Evolutionary conservation across 768 basidiomycete species (phyloP).

Genomic region (Ramaria sp.): DNA sequence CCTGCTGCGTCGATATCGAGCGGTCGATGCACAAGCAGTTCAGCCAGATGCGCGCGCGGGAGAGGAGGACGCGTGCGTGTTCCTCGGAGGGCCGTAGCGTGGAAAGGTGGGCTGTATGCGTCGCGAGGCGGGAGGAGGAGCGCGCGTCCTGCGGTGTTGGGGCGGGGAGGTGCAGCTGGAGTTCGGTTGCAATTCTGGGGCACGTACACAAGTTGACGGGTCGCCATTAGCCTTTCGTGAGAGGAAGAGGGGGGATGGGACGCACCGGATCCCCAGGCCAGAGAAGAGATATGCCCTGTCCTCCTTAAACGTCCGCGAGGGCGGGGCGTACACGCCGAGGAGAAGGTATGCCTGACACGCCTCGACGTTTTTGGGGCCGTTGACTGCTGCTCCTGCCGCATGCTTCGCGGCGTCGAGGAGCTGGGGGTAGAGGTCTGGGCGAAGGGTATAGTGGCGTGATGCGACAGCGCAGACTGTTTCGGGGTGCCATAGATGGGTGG

Average conservation of each 20-base stretch:
- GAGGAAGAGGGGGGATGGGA: background rate
- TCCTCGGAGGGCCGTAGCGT: conserved; percentile 33
- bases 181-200: conserved; percentile 56
- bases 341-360: conserved; percentile 10
- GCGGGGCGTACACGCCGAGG: conserved; percentile 6
- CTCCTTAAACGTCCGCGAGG: conserved; percentile 52
- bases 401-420: conserved; percentile 5
- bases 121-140: conserved; percentile 8
- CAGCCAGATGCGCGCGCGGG: conserved; percentile 65
- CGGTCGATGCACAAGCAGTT: conserved; percentile 69
- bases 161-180: conserved; percentile 47
- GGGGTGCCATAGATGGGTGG: background rate
- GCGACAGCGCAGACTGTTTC: conserved; percentile 9
- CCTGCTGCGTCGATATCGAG: conserved; percentile 65
- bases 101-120: conserved; percentile 26
- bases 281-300: conserved; percentile 64
- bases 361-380: conserved; percentile 7
- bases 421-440: conserved; percentile 1
- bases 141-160: background rate
- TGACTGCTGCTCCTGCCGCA: conserved; percentile 1
- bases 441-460: conserved; percentile 3
- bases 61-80: conserved; percentile 61
- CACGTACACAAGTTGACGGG: no score
- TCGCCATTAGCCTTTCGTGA: no score
- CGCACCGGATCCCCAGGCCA: conserved; percentile 58